Evolutionary conservation across 257 asterid genomes (phyloP).

Genomic region (Solanum microdontum): DNA sequence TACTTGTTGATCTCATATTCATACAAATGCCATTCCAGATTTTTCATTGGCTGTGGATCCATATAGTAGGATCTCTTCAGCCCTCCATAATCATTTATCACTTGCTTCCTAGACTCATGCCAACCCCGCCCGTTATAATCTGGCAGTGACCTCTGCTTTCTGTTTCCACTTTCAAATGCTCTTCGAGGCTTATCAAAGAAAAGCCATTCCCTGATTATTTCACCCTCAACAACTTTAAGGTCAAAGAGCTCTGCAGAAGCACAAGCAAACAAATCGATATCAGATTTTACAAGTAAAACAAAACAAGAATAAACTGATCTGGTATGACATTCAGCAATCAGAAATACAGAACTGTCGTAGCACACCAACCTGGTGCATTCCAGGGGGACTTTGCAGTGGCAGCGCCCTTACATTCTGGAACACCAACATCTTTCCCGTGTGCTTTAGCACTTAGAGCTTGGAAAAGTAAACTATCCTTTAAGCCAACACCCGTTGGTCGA

Average conservation of each 20-base stretch:
- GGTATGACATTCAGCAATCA: not conserved
- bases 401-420: conserved; percentile 98
- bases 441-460: conserved; percentile 85
- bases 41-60: conserved; percentile 96
- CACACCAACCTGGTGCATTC: conserved; percentile 79
- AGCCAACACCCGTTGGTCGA: conserved; percentile 86
- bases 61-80: conserved; percentile 92
- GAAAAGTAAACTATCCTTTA: conserved; percentile 86
- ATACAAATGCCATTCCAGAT: conserved; percentile 81
- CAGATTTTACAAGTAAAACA: not conserved
- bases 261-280: not conserved
- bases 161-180: conserved; percentile 95
- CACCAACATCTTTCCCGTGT: conserved; percentile 73
- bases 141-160: conserved; percentile 93
- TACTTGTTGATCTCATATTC: conserved; percentile 69
- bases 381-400: conserved; percentile 98
- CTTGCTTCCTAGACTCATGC: conserved; percentile 97
- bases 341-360: not conserved
- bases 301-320: not conserved
- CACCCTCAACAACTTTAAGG: conserved; percentile 63
- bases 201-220: conserved; percentile 89
- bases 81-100: conserved; percentile 77
- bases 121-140: conserved; percentile 96
- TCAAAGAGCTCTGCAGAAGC: conserved; percentile 69
- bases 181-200: conserved; percentile 96